A percentile compares a stretch with the other conserved stretches of the same genome.
Evolutionary conservation across 208 protist genomes (phyloP).

Genomic region (Acanthamoeba triangularis): DNA sequence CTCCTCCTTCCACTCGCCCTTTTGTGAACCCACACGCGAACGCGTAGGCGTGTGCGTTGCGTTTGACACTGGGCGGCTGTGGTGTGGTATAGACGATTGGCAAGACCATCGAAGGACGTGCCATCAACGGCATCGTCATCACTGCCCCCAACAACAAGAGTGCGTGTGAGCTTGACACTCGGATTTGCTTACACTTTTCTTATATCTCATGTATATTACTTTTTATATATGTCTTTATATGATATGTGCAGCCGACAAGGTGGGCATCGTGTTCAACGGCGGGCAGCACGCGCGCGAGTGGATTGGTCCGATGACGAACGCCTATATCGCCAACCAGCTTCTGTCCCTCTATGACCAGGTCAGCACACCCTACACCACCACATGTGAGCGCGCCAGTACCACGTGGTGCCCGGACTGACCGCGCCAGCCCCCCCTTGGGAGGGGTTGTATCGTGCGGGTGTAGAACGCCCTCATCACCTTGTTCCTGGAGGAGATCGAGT

Average conservation of each 20-base stretch:
- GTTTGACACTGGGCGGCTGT: background rate
- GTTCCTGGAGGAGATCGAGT: constrained; percentile 35
- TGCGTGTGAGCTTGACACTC: background rate
- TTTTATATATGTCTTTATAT: background rate
- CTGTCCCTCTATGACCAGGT: constrained; percentile 4
- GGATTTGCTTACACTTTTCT: background rate
- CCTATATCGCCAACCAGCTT: constrained; percentile 77
- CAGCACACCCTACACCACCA: background rate
- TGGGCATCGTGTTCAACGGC: background rate
- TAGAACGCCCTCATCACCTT: background rate
- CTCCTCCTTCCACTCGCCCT: background rate
- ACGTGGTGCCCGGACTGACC: background rate
- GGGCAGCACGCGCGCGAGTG: constrained; percentile 81
- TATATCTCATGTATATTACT: background rate
- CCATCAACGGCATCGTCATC: constrained; percentile 36
- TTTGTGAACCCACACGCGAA: background rate
- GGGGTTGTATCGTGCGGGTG: too few relatives aligned
- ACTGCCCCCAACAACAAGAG: background rate
- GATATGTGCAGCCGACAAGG: background rate
- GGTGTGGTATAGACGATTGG: background rate
- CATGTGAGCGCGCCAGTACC: background rate
- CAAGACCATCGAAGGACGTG: background rate
- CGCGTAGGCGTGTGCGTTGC: background rate
- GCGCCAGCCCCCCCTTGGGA: too few relatives aligned
- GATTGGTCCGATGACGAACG: constrained; percentile 75